Evolutionary conservation across 2,329 filamentous ascomycete species (phyloP), one percentile per base, ranked within the genome.

Genomic region (Apiospora arundinis): DNA sequence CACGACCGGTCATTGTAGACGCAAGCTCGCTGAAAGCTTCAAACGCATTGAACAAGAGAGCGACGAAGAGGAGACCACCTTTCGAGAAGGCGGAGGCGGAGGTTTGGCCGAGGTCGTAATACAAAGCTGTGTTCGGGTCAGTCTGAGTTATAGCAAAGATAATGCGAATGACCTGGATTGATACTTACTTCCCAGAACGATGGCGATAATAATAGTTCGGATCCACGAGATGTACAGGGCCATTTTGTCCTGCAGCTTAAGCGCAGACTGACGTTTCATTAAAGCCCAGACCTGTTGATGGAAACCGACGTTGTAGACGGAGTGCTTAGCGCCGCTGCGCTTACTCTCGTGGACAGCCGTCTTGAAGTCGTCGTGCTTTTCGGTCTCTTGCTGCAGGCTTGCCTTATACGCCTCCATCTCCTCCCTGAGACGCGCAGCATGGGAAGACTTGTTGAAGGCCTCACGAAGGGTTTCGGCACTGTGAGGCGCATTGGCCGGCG

Each of bases 241-340:
- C 77, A 95, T 92, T 71, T 92, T 92, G 80, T 97, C 94, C 80
- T 97, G 93, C 84, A 94, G 92, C 83, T 96, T 96, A 76, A 97
- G 91, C 69, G 92, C 85, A 80, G 95, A 96, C 80, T 97, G 94
- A 6, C 94, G 90, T 80, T 94, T 92, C 88, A 95, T 93, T 73
- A 96, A 82, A 0, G 93, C 92, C 92, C 92, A 95, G 28, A 96
- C 87, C 79, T 97, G 95, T 1, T 93, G 84, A 74, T 95, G 90
- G 82, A 96, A 96, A 0, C 94, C 93, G 70, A 95, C 92, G 0
- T 91, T 92, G 82, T 97, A 97, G 45, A 95, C 92, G 0, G 93
- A 95, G 71, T 89, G 90, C 77, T 91, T 90, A 0, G 93, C 92
- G 9, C 91, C 88, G 70, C 91, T 91, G 14, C 93, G 91, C 85